These are phyloP conservation scores for Chalaropsis thielavioides DNA, from an alignment of 2,329 filamentous ascomycete genomes.

Conservation along the genomic window DNA sequence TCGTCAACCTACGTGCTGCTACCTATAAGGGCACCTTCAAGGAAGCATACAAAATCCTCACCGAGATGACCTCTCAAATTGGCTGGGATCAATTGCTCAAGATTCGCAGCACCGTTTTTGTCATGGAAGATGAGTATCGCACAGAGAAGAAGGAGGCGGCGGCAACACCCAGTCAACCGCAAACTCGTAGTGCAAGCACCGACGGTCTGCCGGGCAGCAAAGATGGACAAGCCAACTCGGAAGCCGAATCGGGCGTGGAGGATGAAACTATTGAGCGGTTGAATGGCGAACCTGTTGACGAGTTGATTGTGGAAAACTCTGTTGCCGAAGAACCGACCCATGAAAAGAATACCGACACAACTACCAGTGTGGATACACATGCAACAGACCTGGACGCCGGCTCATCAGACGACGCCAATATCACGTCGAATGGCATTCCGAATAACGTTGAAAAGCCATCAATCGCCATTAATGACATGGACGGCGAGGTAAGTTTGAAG, in stretches of 20 bases:
- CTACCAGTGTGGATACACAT: not conserved
- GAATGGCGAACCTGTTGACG: slow-evolving; percentile 10
- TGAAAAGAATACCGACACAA: not conserved
- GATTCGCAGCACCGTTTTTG: slow-evolving; percentile 91
- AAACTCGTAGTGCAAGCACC: slow-evolving; percentile 61
- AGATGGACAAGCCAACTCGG: slow-evolving; percentile 53
- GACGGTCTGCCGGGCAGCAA: slow-evolving; percentile 59
- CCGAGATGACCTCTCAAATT: slow-evolving; percentile 90
- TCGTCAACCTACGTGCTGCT: slow-evolving; percentile 74
- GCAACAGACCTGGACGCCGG: not conserved
- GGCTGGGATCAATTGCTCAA: slow-evolving; percentile 94
- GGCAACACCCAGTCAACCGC: slow-evolving; percentile 26
- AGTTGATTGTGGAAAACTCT: not conserved
- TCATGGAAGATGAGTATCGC: slow-evolving; percentile 98
- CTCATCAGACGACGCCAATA: not conserved
- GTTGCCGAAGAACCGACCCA: not conserved
- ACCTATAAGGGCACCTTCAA: slow-evolving; percentile 91
- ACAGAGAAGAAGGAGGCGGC: slow-evolving; percentile 60
- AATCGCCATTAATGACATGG: slow-evolving; percentile 7
- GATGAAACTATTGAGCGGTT: slow-evolving; percentile 16
- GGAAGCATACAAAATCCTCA: slow-evolving; percentile 84
- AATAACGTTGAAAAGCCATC: slow-evolving; percentile 13
- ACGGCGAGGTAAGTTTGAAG: slow-evolving; percentile 2
- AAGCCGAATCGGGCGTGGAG: slow-evolving; percentile 36
- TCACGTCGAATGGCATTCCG: not conserved